These are phyloP conservation scores for Candida boleticola DNA, from an alignment of 805 yeast genomes.

Conservation along the genomic window DNA sequence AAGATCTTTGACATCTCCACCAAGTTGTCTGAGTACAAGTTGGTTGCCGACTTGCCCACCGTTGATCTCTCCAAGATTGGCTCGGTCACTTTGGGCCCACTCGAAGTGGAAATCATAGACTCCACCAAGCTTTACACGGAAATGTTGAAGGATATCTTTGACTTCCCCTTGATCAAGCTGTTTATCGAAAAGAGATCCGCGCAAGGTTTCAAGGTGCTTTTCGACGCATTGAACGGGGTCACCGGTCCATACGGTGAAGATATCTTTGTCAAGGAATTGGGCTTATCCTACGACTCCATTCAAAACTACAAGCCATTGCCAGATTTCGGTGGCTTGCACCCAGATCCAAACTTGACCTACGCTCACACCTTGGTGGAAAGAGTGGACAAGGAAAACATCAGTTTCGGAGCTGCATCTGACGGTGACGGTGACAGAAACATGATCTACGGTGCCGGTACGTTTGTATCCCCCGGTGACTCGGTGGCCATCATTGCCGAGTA, in stretches of 20 bases:
- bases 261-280: conserved; percentile 81
- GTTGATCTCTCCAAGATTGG: conserved; percentile 67
- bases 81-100: conserved; percentile 46
- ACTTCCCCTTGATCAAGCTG: conserved; percentile 72
- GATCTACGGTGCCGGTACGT: conserved; percentile 94
- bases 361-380: conserved; percentile 82
- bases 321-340: conserved; percentile 97
- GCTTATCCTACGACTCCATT: conserved; percentile 63
- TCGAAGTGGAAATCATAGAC: conserved; percentile 80
- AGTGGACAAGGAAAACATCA: conserved; percentile 79
- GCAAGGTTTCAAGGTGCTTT: conserved; percentile 65
- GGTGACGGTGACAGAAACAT: conserved; percentile 99
- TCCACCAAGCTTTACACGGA: conserved; percentile 74
- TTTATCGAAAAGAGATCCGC: conserved; percentile 56
- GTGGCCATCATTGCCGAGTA: conserved; percentile 97
- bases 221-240: conserved; percentile 91
- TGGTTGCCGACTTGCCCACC: conserved; percentile 54
- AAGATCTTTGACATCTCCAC: conserved; percentile 73
- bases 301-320: conserved; percentile 81
- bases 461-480: conserved; percentile 97
- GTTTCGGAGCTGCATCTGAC: conserved; percentile 97
- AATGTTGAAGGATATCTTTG: conserved; percentile 82
- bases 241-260: conserved; percentile 95
- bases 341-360: conserved; percentile 95
- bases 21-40: conserved; percentile 57